Percentiles rank a stretch among this genome's conserved stretches.
phyloP scores from a whole-genome alignment of 2,329 filamentous ascomycete species.

The Stemphylium beticola region DNA sequence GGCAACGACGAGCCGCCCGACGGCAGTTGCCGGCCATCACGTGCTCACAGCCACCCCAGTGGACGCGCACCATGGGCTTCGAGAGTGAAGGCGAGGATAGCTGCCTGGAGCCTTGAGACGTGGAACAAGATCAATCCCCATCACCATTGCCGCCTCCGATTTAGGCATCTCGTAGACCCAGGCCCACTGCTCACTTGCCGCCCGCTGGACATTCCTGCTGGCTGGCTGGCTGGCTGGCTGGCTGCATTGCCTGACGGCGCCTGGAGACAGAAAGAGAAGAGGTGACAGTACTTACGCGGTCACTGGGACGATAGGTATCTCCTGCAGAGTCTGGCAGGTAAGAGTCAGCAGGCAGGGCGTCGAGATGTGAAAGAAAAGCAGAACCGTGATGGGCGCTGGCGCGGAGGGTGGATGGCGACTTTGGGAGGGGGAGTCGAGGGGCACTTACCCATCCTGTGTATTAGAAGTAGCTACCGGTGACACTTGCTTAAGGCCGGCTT shows the following conservation, averaged over 20 bases:
- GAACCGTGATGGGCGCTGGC: slow-evolving; percentile 32
- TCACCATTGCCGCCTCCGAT: background rate
- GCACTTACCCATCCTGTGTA: slow-evolving; percentile 41
- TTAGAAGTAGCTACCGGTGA: slow-evolving; percentile 31
- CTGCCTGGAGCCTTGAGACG: slow-evolving; percentile 4
- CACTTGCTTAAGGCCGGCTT: slow-evolving; percentile 34
- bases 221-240: background rate
- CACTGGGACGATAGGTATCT: slow-evolving; percentile 34
- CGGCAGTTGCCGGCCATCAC: slow-evolving; percentile 28
- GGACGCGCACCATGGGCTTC: background rate
- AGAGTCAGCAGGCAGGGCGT: slow-evolving; percentile 27
- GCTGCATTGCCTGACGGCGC: slow-evolving; percentile 1
- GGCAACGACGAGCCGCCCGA: slow-evolving; percentile 28
- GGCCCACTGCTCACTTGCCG: slow-evolving; percentile 7
- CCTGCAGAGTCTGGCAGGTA: slow-evolving; percentile 25
- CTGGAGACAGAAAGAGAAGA: slow-evolving; percentile 8
- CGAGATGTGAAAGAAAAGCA: slow-evolving; percentile 24
- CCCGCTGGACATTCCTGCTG: background rate
- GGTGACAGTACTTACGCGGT: slow-evolving; percentile 28
- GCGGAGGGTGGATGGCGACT: slow-evolving; percentile 22
- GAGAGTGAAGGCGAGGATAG: background rate
- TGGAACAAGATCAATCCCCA: background rate
- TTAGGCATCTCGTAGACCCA: background rate
- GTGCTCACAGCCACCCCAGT: slow-evolving; percentile 8
- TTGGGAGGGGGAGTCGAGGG: slow-evolving; percentile 22